These are phyloP conservation scores for Pleurotus pulmonarius DNA, from an alignment of 768 basidiomycete genomes.

Conservation along the genomic window DNA sequence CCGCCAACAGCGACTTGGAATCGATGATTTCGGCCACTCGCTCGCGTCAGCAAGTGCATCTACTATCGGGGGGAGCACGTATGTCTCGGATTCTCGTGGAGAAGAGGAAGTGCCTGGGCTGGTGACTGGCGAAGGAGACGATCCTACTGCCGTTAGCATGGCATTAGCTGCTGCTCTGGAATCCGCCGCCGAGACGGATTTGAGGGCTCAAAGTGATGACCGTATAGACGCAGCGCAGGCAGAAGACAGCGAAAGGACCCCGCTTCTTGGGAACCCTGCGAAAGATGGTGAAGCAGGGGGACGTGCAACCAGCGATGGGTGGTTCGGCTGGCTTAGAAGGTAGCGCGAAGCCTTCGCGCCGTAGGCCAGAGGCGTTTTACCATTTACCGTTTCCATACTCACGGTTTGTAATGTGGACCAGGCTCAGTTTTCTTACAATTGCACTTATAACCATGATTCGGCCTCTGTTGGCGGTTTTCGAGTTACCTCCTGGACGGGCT, in stretches of 20 bases:
- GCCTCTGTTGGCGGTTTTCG: too few relatives aligned
- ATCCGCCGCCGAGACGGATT: slow-evolving; percentile 19
- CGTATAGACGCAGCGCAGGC: not conserved
- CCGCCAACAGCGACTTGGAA: slow-evolving; percentile 66
- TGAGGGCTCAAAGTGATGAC: slow-evolving; percentile 10
- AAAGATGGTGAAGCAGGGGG: slow-evolving; percentile 5
- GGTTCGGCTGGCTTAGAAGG: slow-evolving; percentile 2
- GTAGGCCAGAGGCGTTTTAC: too few relatives aligned
- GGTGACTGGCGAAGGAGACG: slow-evolving; percentile 18
- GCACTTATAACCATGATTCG: too few relatives aligned
- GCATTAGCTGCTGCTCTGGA: slow-evolving; percentile 20
- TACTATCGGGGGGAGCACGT: not conserved
- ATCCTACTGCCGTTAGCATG: slow-evolving; percentile 16
- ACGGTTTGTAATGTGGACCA: too few relatives aligned
- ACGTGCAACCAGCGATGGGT: not conserved
- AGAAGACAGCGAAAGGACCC: slow-evolving; percentile 16
- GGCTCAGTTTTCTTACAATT: too few relatives aligned
- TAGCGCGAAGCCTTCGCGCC: not conserved
- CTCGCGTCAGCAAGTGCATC: not conserved
- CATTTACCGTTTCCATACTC: too few relatives aligned
- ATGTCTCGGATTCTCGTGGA: not conserved
- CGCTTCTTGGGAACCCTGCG: slow-evolving; percentile 12
- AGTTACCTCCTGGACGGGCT: too few relatives aligned
- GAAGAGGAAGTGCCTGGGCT: slow-evolving; percentile 18
- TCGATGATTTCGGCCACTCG: slow-evolving; percentile 88